A percentile compares a stretch with the other conserved stretches of the same genome.
These are phyloP conservation scores for Aschersonia sp. DNA, from an alignment of 2,329 filamentous ascomycete genomes.

Conservation along the genomic window DNA sequence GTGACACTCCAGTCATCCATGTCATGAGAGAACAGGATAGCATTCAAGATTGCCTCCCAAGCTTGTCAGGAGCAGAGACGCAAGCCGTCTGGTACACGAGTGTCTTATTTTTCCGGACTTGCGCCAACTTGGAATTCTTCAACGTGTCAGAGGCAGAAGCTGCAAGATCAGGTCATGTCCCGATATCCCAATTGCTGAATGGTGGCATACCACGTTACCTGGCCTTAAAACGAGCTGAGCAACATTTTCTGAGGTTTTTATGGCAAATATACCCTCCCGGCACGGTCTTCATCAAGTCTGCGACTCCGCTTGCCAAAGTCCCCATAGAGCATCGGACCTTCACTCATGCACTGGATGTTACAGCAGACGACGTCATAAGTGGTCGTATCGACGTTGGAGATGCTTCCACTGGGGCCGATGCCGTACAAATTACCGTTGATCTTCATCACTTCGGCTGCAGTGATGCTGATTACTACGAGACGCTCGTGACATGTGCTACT, in stretches of 20 bases:
- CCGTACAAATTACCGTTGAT: conserved; percentile 43
- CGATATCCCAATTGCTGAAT: background rate
- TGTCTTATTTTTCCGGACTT: conserved; percentile 44
- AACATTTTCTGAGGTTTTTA: conserved; percentile 56
- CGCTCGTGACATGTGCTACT: conserved; percentile 21
- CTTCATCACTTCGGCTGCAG: conserved; percentile 19
- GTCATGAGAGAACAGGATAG: conserved; percentile 50
- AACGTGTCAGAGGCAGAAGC: conserved; percentile 45
- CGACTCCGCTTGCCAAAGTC: conserved; percentile 49
- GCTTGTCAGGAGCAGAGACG: conserved; percentile 40
- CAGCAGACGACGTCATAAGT: conserved; percentile 37
- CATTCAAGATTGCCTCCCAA: conserved; percentile 47
- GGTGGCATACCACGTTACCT: conserved; percentile 42
- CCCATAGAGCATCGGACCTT: conserved; percentile 45
- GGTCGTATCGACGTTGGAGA: conserved; percentile 45
- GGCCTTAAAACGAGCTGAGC: conserved; percentile 52
- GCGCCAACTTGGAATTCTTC: conserved; percentile 64
- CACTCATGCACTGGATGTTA: conserved; percentile 53
- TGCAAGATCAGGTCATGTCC: background rate
- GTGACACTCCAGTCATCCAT: conserved; percentile 56
- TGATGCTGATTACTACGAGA: conserved; percentile 5
- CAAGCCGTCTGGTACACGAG: conserved; percentile 42
- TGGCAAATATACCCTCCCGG: conserved; percentile 41
- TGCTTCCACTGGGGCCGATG: conserved; percentile 51
- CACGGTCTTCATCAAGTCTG: conserved; percentile 43